Conservation (phyloP, 371 early-diverging fungal species). For the Mortierella sp. region DNA sequence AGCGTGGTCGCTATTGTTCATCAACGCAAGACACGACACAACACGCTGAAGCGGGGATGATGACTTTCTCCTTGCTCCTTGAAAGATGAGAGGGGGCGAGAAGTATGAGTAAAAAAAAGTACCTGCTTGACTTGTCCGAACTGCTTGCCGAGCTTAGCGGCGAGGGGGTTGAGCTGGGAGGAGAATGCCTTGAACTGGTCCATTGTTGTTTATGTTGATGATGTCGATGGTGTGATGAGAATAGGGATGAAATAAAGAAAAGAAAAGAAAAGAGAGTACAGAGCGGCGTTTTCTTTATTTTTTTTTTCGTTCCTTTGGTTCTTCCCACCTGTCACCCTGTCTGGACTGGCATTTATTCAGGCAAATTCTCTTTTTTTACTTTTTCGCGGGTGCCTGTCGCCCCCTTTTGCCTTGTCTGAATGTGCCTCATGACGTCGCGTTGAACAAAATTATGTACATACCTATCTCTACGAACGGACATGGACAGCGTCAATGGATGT, state of each 20-base stretch:
- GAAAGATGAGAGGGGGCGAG: background rate
- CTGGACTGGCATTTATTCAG: background rate
- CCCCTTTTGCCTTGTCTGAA: background rate
- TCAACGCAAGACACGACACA: background rate
- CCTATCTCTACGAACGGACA: no score
- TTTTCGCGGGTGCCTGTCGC: background rate
- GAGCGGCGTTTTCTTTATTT: background rate
- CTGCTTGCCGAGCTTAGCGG: slow-evolving; percentile 77
- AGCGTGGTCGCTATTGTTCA: background rate
- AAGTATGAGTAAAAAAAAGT: slow-evolving; percentile 7
- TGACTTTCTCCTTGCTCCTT: background rate
- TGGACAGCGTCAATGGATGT: no score
- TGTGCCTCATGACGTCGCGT: background rate
- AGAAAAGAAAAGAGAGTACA: slow-evolving; percentile 5
- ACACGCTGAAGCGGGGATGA: background rate
- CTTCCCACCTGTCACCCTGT: background rate
- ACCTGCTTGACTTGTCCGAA: slow-evolving; percentile 89
- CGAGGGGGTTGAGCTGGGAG: slow-evolving; percentile 80
- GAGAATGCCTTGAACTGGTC: slow-evolving; percentile 74
- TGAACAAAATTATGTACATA: no score
- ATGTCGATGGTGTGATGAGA: slow-evolving; percentile 33
- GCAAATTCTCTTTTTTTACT: background rate
- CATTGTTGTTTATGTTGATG: slow-evolving; percentile 59
- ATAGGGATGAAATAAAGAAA: slow-evolving; percentile 7
- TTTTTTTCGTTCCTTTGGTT: slow-evolving; percentile 1